Conservation (phyloP, 2,329 filamentous ascomycete genomes). For the Monilinia fructicola region DNA sequence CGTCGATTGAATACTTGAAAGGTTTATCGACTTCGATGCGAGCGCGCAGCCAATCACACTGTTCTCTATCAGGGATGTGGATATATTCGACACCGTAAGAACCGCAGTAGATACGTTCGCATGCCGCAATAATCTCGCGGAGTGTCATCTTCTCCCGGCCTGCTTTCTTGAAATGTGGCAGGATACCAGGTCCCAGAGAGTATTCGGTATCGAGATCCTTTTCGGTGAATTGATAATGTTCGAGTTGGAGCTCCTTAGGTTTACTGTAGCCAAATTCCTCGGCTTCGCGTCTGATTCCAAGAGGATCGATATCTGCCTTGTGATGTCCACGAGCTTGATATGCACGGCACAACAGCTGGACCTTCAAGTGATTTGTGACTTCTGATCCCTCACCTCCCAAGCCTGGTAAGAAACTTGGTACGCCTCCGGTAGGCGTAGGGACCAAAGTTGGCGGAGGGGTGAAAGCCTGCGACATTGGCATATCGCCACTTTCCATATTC, state of each 20-base stretch:
- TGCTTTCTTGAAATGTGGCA: slow-evolving; percentile 89
- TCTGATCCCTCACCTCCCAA: slow-evolving; percentile 72
- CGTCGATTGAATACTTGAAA: slow-evolving; percentile 96
- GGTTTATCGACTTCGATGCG: slow-evolving; percentile 90
- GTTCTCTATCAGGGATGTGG: slow-evolving; percentile 94
- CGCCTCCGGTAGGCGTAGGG: slow-evolving; percentile 74
- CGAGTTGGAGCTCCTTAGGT: slow-evolving; percentile 88
- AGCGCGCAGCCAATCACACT: slow-evolving; percentile 97
- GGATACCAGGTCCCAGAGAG: slow-evolving; percentile 86
- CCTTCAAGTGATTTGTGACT: slow-evolving; percentile 94
- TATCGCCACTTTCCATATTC: slow-evolving; percentile 98
- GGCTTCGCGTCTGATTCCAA: slow-evolving; percentile 85
- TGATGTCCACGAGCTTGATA: slow-evolving; percentile 98
- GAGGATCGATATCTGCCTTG: slow-evolving; percentile 95
- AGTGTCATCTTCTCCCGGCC: slow-evolving; percentile 93
- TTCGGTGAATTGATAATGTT: slow-evolving; percentile 93
- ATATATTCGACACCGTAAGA: slow-evolving; percentile 99
- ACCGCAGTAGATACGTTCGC: slow-evolving; percentile 94
- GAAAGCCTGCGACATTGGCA: slow-evolving; percentile 97
- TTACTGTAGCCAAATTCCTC: slow-evolving; percentile 81
- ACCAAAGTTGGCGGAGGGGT: slow-evolving; percentile 91
- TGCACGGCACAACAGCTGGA: slow-evolving; percentile 92
- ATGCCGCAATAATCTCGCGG: slow-evolving; percentile 87
- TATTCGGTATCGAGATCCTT: slow-evolving; percentile 92
- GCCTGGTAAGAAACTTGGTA: slow-evolving; percentile 70